A percentile compares a stretch with the other conserved stretches of the same genome.
These are phyloP conservation scores for Podospora comata DNA, from an alignment of 495 filamentous ascomycete species.

Conservation along the genomic window DNA sequence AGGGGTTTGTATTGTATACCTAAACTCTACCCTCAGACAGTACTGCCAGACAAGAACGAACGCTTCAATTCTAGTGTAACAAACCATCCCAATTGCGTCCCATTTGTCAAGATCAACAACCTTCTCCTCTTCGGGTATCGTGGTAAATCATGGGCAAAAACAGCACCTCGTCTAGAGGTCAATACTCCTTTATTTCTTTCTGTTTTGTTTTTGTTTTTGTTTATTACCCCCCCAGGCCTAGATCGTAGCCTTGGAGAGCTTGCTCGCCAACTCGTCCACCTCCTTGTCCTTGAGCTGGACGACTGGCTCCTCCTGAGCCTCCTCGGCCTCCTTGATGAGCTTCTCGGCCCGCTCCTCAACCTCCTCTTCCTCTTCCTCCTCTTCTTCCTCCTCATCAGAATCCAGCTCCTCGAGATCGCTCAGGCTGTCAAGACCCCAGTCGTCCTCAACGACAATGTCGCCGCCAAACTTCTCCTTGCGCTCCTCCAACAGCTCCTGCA, in stretches of 20 bases:
- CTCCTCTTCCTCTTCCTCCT: conserved; percentile 60
- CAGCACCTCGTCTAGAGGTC: not conserved
- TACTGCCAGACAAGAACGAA: not conserved
- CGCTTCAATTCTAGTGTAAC: not conserved
- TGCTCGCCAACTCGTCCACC: conserved; percentile 76
- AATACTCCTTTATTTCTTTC: conserved; percentile 7
- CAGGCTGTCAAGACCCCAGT: conserved; percentile 82
- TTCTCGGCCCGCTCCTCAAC: conserved; percentile 60
- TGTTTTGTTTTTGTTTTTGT: conserved; percentile 3
- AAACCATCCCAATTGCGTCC: conserved; percentile 11
- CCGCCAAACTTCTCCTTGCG: conserved; percentile 61
- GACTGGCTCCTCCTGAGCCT: conserved; percentile 70
- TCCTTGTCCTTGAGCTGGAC: conserved; percentile 69
- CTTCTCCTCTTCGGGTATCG: conserved; percentile 28
- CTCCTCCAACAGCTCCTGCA: conserved; percentile 52
- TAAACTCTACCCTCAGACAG: too few species aligned
- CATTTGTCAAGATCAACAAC: conserved; percentile 15
- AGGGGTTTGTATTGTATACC: not conserved
- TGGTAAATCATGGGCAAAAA: conserved; percentile 11
- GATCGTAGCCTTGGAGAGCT: conserved; percentile 63
- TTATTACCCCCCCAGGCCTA: conserved; percentile 19
- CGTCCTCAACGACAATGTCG: conserved; percentile 58
- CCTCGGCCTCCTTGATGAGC: conserved; percentile 65
- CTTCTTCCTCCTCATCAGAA: conserved; percentile 67
- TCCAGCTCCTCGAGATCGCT: conserved; percentile 78